Evolutionary conservation across 352 stramenopile species (phyloP).

Genomic region (Phytophthora sansomeana): DNA sequence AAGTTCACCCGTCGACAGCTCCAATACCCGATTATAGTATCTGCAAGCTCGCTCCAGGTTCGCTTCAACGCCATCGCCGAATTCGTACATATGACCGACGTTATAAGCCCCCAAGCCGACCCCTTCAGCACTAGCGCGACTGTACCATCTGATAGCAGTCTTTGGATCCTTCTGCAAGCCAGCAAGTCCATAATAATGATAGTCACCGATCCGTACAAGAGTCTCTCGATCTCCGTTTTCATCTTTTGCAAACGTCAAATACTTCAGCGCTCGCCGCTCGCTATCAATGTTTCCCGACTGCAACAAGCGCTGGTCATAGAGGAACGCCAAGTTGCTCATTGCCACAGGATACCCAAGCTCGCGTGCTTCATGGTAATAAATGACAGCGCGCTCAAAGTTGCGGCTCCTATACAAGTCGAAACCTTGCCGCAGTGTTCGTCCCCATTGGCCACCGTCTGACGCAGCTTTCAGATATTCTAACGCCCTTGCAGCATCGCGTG

Average conservation of each 20-base stretch:
- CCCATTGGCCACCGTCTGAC: slow-evolving; percentile 72
- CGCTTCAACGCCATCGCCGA: slow-evolving; percentile 53
- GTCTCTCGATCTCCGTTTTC: slow-evolving; percentile 65
- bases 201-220: slow-evolving; percentile 78
- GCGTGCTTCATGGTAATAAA: slow-evolving; percentile 71
- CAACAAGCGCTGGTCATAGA: slow-evolving; percentile 73
- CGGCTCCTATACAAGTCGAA: slow-evolving; percentile 69
- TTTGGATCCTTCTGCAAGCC: slow-evolving; percentile 41
- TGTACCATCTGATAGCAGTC: slow-evolving; percentile 74
- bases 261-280: slow-evolving; percentile 48
- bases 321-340: slow-evolving; percentile 77
- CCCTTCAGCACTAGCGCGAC: slow-evolving; percentile 67
- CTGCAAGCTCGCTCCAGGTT: slow-evolving; percentile 62
- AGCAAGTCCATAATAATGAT: slow-evolving; percentile 74
- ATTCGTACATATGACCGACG: slow-evolving; percentile 80
- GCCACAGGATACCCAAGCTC: slow-evolving; percentile 71
- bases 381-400: slow-evolving; percentile 53
- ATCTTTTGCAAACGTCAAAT: slow-evolving; percentile 44
- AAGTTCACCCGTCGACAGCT: slow-evolving; percentile 44
- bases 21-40: slow-evolving; percentile 71
- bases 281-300: slow-evolving; percentile 20
- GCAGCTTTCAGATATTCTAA: slow-evolving; percentile 68
- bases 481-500: slow-evolving; percentile 35
- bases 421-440: slow-evolving; percentile 50
- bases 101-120: slow-evolving; percentile 72